Base-by-base conservation (phyloP, 176 grass and related monocot species). In the Elaeis guineensis region DNA sequence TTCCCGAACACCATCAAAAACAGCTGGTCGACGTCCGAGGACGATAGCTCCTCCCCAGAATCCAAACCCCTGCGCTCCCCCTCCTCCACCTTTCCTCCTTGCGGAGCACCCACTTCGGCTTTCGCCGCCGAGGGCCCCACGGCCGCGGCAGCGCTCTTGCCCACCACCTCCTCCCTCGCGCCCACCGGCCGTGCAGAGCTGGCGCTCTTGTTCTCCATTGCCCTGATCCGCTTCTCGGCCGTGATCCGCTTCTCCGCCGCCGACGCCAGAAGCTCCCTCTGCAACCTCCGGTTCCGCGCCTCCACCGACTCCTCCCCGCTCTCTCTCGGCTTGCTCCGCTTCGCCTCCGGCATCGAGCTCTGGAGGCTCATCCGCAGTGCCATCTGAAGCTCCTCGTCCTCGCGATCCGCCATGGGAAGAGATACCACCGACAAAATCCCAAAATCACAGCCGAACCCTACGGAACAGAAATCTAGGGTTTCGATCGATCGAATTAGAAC, bases 321-420 rank as follows among this genome's bases (percentile, higher is more conserved):
- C 48, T 80, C 78, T 6, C 52, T 19, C 55, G 81, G 84, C 62
- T 91, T 97, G 62, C 87, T 91, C 21, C 92, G 84, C 83, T 97
- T 97, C 58, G 92, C 78, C 69, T 90, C 92, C 14, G 86, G 82
- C 50, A 73, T 81, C 53, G 83, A 82, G 11, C 87, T 72, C 65
- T 91, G 92, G 8, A 97, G 92, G 77, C 87, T 97, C 92, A 97
- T 97, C 50, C 66, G 78, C 51, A 97, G 84, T 48, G 87, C 84
- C 92, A 97, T 97, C 87, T 91, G 74, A 35, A 97, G 84, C 57
- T 91, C 87, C 69, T 97, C 91, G 59, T 97, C 84, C 54, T 89
- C 92, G 54, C 75, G 84, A 80, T 97, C 76, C 84, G 44, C 75
- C 81, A 90, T 82, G 78, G 73, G 30, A 59, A 66, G 58, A 22